A percentile compares a stretch with the other conserved stretches of the same genome.
Conservation (phyloP, 306 rosid genomes). For the Vicia villosa region DNA sequence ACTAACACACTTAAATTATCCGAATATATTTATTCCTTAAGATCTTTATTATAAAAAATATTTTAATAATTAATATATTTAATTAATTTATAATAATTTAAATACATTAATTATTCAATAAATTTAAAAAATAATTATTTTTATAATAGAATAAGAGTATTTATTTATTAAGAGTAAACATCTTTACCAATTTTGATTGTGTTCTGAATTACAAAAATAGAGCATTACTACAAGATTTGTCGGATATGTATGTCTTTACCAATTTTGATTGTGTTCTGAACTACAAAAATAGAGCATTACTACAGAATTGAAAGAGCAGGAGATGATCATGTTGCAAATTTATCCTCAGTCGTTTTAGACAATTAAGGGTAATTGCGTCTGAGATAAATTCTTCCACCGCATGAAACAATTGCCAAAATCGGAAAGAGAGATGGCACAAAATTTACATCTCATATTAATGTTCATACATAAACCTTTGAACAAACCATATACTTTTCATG, state of each 20-base stretch:
- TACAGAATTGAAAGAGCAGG: too few relatives aligned
- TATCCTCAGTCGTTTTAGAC: conserved; percentile 26
- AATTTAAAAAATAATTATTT: too few relatives aligned
- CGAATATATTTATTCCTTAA: background rate
- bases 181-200: background rate
- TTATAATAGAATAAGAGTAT: too few relatives aligned
- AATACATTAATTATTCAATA: too few relatives aligned
- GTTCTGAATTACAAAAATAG: background rate
- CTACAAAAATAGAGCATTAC: too few relatives aligned
- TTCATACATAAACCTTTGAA: conserved; percentile 18
- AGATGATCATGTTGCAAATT: too few relatives aligned
- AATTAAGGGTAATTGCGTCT: conserved; percentile 7
- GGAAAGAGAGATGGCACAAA: background rate
- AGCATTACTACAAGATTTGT: background rate
- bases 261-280: too few relatives aligned
- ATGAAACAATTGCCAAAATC: conserved; percentile 15
- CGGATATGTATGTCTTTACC: too few relatives aligned
- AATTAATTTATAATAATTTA: too few relatives aligned
- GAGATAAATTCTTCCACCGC: background rate
- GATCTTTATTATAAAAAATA: too few relatives aligned
- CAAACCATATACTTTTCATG: conserved; percentile 13
- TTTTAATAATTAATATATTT: too few relatives aligned
- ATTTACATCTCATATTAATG: conserved; percentile 15
- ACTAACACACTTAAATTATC: background rate
- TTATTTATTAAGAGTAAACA: background rate